Evolutionary conservation across 129 eudicot genomes (phyloP), one percentile per base, ranked within the genome.

Genomic region (Rutidosis leptorrhynchoides): DNA sequence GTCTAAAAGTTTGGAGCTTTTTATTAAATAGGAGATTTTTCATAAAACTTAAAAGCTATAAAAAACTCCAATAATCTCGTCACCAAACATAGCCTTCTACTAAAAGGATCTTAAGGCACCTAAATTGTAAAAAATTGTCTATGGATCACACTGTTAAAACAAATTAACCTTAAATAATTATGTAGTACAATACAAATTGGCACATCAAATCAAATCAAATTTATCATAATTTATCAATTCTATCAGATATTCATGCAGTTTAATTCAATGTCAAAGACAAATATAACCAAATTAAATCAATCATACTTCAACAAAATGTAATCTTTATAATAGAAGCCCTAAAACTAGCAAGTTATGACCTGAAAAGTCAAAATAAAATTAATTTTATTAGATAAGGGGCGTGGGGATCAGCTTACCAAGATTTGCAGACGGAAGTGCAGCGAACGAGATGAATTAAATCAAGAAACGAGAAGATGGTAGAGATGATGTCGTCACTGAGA

Each of bases 401-500:
- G 22, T 48, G 48, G 48, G 37, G 57, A 5, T 23, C 14, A 20
- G 55, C 23, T 32, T 73, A 93, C 98, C 98, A 93, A 11, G 86
- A 88, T 54, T 80, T 88, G 84, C 92, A 85, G 70, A 93, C 96
- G 60, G 87, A 87, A 20, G 95, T 78, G 85, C 91, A 88, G 65
- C 89, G 92, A 75, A 83, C 58, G 35, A 93, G 85, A 23, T 82
- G 80, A 62, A 82, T 30, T 68, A 85, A 62, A 82, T 88, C 96
- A 62, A 93, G 89, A 54, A 80, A 78, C 2, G 95, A 61, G 77
- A 88, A 93, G 15, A 93, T 73, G 42, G 69, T 74, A 60, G 60
- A 73, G 42, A 88, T 78, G 17, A 61, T 74, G 29, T 93, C 98
- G 20, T 71, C 51, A 25, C 74, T 78, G 10, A 93, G 78, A 33